Evolutionary conservation across 179 eudicot species (phyloP), one percentile per base, ranked within the genome.

Genomic region (Nepenthes alata): DNA sequence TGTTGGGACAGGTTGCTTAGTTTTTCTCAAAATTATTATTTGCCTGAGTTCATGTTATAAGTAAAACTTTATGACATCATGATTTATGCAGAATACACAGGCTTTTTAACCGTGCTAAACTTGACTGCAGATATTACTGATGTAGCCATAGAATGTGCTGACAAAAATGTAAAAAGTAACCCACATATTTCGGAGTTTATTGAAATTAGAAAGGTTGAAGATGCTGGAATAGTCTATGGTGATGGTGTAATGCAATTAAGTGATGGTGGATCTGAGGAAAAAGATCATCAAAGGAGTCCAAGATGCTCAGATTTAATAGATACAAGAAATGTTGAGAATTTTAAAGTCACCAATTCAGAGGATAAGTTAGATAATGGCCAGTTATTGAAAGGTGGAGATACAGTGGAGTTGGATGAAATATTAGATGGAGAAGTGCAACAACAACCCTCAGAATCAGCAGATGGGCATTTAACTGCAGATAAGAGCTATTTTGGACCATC

Each of bases 81-180:
- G 2, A 50, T 8, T 50, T 50, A 3, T 50, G 4, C 13, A 50
- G 4, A n/a, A 11, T 9, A 39, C 14, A 38, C 36, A 25, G 2
- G 25, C 2, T 38, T 58, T 54, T 56, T 36, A 36, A 54, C 51
- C 36, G 59, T 57, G 60, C 64, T 62, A 8, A 49, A 25, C 51
- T 59, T 67, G 51, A 54, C 45, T 59, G 53, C 80, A 91, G 98
- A 91, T 71, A 63, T 86, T 69, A 84, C 96, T 39, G 91, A 84
- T 66, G 84, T 89, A 57, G 98, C 95, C 50, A 57, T 86, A 59
- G 98, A 91, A 73, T 91, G 96, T 91, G 98, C 98, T 2, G 79
- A 82, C 65, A 75, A 70, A 75, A 91, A 91, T 67, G 88, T 86
- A 11, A 70, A 71, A 60, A 81, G 74, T 71, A 91, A 91, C 68